Conservation (phyloP, 2,329 filamentous ascomycete genomes). For the Diaporthe nobilis region DNA sequence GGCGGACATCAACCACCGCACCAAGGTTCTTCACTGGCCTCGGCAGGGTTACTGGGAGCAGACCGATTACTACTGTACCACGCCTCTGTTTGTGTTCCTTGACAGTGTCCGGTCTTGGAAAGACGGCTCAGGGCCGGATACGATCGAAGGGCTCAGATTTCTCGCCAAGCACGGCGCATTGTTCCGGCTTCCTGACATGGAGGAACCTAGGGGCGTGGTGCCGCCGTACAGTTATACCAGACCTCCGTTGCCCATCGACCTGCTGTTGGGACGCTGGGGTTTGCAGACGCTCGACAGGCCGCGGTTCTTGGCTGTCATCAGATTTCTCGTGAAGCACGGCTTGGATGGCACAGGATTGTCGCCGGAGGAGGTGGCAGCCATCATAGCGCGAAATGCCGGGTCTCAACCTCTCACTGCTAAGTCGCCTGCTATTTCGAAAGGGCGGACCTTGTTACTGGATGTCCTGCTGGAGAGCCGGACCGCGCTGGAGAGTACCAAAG, state of each 20-base stretch:
- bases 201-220: neutral
- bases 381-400: neutral
- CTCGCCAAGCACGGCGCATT: neutral
- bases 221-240: neutral
- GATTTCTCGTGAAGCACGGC: neutral
- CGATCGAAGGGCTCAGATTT: neutral
- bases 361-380: neutral
- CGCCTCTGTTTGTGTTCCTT: neutral
- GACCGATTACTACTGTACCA: neutral
- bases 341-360: neutral
- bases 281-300: neutral
- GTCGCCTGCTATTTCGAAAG: neutral
- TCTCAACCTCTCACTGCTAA: neutral
- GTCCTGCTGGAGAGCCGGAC: neutral
- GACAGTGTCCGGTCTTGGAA: constrained; percentile 10
- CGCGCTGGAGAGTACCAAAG: neutral
- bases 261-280: neutral
- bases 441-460: neutral
- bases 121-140: neutral
- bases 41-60: neutral
- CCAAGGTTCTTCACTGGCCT: neutral
- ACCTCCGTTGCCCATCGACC: neutral
- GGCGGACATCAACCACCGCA: neutral
- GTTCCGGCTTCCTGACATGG: neutral
- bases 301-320: neutral